phyloP scores from a whole-genome alignment of 257 asterid genomes.

The Solanum bukasovii region DNA sequence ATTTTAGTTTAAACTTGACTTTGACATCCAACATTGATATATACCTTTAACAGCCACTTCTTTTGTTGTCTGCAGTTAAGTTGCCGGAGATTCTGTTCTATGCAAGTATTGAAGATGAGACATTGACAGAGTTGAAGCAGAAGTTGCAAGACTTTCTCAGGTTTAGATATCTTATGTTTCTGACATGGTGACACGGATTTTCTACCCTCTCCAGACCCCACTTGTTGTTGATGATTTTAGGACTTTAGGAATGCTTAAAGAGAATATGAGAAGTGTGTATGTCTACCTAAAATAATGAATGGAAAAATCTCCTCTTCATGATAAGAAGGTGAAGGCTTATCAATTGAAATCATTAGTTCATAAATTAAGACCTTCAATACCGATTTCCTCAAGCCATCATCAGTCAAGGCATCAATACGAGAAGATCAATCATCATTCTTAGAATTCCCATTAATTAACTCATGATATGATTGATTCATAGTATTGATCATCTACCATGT shows the following conservation, averaged over 20 bases:
- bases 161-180: constrained; percentile 16
- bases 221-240: background rate
- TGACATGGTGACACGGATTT: background rate
- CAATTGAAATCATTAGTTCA: background rate
- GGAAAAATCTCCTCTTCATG: background rate
- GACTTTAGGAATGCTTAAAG: background rate
- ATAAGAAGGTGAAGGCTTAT: background rate
- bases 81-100: constrained; percentile 49
- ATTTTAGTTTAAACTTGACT: background rate
- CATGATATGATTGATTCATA: background rate
- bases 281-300: background rate
- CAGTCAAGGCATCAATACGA: background rate
- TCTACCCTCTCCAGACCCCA: background rate
- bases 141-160: constrained; percentile 44
- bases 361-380: background rate
- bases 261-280: background rate
- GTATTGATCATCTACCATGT: background rate
- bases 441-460: background rate
- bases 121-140: constrained; percentile 37
- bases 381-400: background rate
- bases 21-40: background rate
- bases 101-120: constrained; percentile 32
- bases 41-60: background rate
- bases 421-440: background rate
- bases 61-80: constrained; percentile 44